phyloP scores from a whole-genome alignment of 2,329 filamentous ascomycete species.

The Pseudohalonectria lignicola region DNA sequence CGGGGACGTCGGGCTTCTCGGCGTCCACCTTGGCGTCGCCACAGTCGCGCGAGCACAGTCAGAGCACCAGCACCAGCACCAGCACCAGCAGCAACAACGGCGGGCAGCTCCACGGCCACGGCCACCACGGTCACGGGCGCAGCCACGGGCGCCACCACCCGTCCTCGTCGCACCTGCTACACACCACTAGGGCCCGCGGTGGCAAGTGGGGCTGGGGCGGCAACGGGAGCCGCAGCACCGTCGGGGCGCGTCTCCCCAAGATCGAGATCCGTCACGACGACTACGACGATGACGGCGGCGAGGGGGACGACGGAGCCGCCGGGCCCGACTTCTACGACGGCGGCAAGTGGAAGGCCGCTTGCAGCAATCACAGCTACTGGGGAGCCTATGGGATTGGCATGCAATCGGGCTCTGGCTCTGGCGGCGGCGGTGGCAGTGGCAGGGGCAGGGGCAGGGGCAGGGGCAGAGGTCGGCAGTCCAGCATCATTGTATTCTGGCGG shows the following conservation, averaged over 20 bases:
- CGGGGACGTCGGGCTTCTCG: constrained; percentile 20
- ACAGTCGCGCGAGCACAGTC: constrained; percentile 15
- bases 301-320: constrained; percentile 30
- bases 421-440: too few relatives aligned
- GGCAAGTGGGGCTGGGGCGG: constrained; percentile 33
- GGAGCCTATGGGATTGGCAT: too few relatives aligned
- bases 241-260: constrained; percentile 26
- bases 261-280: constrained; percentile 38
- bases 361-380: too few relatives aligned
- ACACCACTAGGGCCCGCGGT: neutral
- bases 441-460: too few relatives aligned
- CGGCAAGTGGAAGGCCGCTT: constrained; percentile 22
- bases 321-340: constrained; percentile 34
- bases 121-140: constrained; percentile 5
- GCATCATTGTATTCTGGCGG: constrained; percentile 25
- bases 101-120: constrained; percentile 7
- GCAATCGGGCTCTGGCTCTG: too few relatives aligned
- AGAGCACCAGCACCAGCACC: constrained; percentile 3
- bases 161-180: constrained; percentile 9
- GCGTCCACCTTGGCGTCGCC: constrained; percentile 12
- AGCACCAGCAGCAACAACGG: neutral
- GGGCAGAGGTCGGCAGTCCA: constrained; percentile 12
- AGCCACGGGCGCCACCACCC: constrained; percentile 11
- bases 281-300: too few relatives aligned
- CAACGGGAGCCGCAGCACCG: constrained; percentile 8